Evolutionary conservation across 768 basidiomycete genomes (phyloP), one percentile per base, ranked within the genome.

Genomic region (Lactarius pseudohatsudake): DNA sequence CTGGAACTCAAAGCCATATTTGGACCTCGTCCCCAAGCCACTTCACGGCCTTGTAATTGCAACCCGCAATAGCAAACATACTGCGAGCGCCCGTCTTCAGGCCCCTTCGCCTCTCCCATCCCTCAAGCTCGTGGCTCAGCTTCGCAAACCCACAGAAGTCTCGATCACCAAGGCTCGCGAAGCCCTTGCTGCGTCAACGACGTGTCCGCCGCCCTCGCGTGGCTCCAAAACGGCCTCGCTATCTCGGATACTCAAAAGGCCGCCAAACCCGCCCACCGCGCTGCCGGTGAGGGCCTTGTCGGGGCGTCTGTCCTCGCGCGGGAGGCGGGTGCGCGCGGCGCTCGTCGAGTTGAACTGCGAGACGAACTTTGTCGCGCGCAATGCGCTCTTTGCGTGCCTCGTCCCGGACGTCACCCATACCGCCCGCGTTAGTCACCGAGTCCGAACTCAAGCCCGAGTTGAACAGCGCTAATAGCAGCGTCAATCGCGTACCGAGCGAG

Each of bases 341-440:
- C 90, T 97, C 84, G 80, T 98, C 64, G 96, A 98, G 76, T 80
- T 98, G 67, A 93, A 30, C 30, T 30, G 5, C 30, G 30, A 30
- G 30, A 92, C 96, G 61, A 96, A 98, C 79, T 98, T 97, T 74
- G 96, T 98, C 34, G 92, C 87, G 28, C 80, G 92, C 69, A 96
- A 93, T 72, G 85, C 89, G 64, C 80, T 93, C 15, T 98, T 98
- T 72, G 81, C 85, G 16, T 81, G 82, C 62, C 84, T 96, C 45
- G 89, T 91, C 15, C 81, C 83, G 47, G 87, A 92, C 72, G 89
- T 97, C 70, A 90, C 94, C 18, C 87, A 91, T 71, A 94, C 92
- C 1, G 86, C 89, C 40, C 10, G 93, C 93, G 7, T 91, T 34
- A 34, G 34, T 34, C 34, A 34, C 83, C 66, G 45, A 64, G 61